Evolutionary conservation across 371 early-diverging fungal species (phyloP).

Genomic region (Amoeboaphelidium protococcarum): DNA sequence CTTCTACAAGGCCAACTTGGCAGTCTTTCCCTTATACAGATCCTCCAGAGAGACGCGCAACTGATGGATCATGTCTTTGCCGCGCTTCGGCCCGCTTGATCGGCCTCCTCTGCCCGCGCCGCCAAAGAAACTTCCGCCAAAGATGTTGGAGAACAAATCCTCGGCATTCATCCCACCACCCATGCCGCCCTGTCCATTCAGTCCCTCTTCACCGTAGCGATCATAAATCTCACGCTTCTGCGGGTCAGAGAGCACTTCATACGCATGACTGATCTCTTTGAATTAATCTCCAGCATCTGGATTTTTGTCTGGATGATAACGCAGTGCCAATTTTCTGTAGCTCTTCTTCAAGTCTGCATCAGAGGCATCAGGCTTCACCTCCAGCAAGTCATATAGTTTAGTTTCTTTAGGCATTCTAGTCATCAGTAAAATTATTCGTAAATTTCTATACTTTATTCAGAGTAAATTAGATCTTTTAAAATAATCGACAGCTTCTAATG

Average conservation of each 20-base stretch:
- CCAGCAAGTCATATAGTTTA: conserved; percentile 73
- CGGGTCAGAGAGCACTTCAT: conserved; percentile 70
- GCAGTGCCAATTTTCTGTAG: conserved; percentile 67
- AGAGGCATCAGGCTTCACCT: conserved; percentile 40
- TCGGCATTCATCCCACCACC: conserved; percentile 40
- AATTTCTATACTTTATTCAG: too few relatives aligned
- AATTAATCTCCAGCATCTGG: conserved; percentile 69
- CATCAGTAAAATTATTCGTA: background rate
- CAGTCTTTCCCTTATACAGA: conserved; percentile 57
- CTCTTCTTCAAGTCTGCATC: conserved; percentile 83
- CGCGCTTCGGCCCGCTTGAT: conserved; percentile 39
- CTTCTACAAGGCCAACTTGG: conserved; percentile 43
- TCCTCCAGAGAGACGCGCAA: conserved; percentile 59
- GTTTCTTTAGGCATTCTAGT: conserved; percentile 42
- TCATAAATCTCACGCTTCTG: conserved; percentile 71
- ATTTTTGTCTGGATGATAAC: conserved; percentile 89
- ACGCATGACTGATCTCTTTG: conserved; percentile 69
- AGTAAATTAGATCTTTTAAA: too few relatives aligned
- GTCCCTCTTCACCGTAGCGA: conserved; percentile 62
- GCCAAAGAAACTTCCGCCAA: conserved; percentile 34
- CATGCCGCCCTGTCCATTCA: conserved; percentile 21
- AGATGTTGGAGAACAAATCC: conserved; percentile 57
- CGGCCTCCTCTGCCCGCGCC: conserved; percentile 15
- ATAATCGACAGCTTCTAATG: too few relatives aligned
- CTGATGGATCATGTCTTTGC: conserved; percentile 34